Evolutionary conservation across 108 stramenopile genomes (phyloP).

Genomic region (Phaeodactylum tricornutum): DNA sequence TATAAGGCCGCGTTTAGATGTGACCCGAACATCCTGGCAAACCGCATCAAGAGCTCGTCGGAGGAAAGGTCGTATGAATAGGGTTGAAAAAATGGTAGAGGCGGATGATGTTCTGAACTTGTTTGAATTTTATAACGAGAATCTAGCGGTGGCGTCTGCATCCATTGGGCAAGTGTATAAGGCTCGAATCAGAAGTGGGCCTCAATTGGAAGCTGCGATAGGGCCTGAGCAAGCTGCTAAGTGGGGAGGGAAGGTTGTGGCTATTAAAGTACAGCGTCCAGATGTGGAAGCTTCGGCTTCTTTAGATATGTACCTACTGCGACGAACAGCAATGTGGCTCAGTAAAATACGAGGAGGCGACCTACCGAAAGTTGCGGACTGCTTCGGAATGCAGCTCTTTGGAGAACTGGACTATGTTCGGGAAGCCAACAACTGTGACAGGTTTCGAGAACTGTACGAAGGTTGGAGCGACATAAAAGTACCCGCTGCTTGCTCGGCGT

Average conservation of each 20-base stretch:
- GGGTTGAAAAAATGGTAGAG: constrained; percentile 40
- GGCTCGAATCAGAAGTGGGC: constrained; percentile 38
- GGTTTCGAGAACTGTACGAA: constrained; percentile 80
- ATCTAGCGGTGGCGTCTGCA: constrained; percentile 62
- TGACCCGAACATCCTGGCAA: constrained; percentile 14
- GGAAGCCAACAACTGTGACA: constrained; percentile 74
- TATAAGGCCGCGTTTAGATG: constrained; percentile 30
- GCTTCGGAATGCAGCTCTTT: constrained; percentile 88
- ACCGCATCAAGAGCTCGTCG: constrained; percentile 1
- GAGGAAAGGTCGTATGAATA: constrained; percentile 10
- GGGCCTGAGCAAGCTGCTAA: constrained; percentile 43
- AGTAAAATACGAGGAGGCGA: constrained; percentile 71
- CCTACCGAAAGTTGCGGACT: constrained; percentile 78
- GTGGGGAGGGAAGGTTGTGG: constrained; percentile 75
- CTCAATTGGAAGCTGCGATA: constrained; percentile 12
- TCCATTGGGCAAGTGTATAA: constrained; percentile 88
- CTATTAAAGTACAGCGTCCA: constrained; percentile 84
- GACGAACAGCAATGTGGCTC: constrained; percentile 68
- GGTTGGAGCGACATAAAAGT: constrained; percentile 71
- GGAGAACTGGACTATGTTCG: constrained; percentile 82
- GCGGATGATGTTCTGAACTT: constrained; percentile 56
- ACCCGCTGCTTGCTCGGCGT: constrained; percentile 54
- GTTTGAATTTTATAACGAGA: constrained; percentile 74
- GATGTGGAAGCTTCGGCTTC: constrained; percentile 76
- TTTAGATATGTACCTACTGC: constrained; percentile 84